Base-by-base conservation (phyloP, 2,329 filamentous ascomycete species). In the Purpureocillium takamizusanense region DNA sequence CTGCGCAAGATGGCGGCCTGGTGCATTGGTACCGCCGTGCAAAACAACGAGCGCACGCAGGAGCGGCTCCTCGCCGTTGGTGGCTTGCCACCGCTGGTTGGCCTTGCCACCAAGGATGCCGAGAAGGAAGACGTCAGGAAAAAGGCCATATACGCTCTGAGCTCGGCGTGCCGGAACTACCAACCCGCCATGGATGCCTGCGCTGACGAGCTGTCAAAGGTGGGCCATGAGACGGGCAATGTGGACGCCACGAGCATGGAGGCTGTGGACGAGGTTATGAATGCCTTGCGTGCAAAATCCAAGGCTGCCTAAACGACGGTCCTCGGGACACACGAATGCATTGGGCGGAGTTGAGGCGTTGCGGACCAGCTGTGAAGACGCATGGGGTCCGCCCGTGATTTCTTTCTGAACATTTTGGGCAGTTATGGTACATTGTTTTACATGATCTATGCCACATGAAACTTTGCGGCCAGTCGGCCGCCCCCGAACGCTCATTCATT, bases 21-120 rank as follows among this genome's bases (percentile, higher is more conserved):
- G 86, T 95, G 88, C 65, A 69, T 92, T 42, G 87, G 86, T 36
- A 95, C 89, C 6, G 90, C 92, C 9, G 92, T 98, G 42, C 89
- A 97, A 71, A 98, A 98, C 67, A 97, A 98, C 61, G 73, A 76
- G 50, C 83, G 82, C 57, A 81, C 78, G 36, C 92, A 98, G 65
- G 86, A 92, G 65, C 77, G 76, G 37, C 60, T 78, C 39, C 48
- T 76, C 18, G 70, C 69, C 28, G 61, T 72, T 45, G 84, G 83
- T 25, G 86, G 81, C 3, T 67, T 95, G 23, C 75, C 81, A 29
- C 72, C 63, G 25, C 72, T 98, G 16, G 78, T 87, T 8, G 67
- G 70, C 36, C 56, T 95, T 46, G 74, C 73, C 14, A 72, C 77
- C 6, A 66, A 71, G 27, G 69, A 75, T 32, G 78, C 78, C 42